These are phyloP conservation scores for Cercospora zeae-maydis DNA, from an alignment of 2,329 filamentous ascomycete species.

Conservation along the genomic window DNA sequence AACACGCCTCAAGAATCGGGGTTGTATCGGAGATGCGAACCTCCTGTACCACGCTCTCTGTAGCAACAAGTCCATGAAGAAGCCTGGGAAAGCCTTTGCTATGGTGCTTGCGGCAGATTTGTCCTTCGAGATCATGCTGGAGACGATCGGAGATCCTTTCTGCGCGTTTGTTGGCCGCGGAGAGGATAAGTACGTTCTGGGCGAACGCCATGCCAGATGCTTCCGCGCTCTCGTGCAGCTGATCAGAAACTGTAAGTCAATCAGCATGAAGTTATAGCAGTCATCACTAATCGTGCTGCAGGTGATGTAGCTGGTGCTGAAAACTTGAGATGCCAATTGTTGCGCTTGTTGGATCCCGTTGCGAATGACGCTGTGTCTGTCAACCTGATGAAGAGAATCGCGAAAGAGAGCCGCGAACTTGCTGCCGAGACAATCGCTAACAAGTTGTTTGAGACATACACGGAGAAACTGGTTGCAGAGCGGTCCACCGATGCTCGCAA, in stretches of 20 bases:
- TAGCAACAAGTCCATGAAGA: slow-evolving; percentile 6
- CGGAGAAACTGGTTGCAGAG: too few relatives aligned
- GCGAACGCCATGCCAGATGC: too few relatives aligned
- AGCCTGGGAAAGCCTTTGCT: slow-evolving; percentile 8
- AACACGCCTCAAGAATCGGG: too few relatives aligned
- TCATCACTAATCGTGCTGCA: neutral
- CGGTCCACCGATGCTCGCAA: too few relatives aligned
- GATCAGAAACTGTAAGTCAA: too few relatives aligned
- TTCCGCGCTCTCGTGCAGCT: too few relatives aligned
- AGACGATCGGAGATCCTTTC: slow-evolving; percentile 13
- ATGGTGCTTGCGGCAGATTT: slow-evolving; percentile 10
- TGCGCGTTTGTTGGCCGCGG: slow-evolving; percentile 11
- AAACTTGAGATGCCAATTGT: slow-evolving; percentile 9
- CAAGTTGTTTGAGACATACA: too few relatives aligned
- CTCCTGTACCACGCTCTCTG: too few relatives aligned
- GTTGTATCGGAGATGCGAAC: too few relatives aligned
- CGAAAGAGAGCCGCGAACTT: neutral
- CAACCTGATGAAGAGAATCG: neutral
- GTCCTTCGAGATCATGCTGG: slow-evolving; percentile 5
- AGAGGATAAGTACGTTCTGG: too few relatives aligned
- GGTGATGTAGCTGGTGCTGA: slow-evolving; percentile 8
- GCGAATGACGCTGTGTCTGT: neutral
- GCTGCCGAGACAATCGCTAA: too few relatives aligned
- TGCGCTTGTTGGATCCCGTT: slow-evolving; percentile 14
- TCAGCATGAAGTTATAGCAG: too few relatives aligned